Evolutionary conservation across 345 rosid species (phyloP), one percentile per base, ranked within the genome.

Genomic region (Microthlaspi erraticum): DNA sequence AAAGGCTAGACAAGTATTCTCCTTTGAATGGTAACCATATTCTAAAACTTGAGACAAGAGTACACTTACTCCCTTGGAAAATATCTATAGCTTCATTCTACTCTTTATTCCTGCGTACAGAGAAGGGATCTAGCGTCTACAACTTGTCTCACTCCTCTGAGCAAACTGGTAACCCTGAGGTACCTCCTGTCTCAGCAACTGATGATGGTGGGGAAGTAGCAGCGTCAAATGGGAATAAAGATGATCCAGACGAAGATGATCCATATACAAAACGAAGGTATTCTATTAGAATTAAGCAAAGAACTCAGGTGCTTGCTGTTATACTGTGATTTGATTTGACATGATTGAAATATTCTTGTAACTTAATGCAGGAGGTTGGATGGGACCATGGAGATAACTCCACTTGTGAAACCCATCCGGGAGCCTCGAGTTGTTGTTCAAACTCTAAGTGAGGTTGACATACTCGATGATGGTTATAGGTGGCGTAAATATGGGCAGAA

Each of bases 401-500:
- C 98, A 41, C 84, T 92, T 56, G 90, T 92, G 75, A 92, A 94
- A 81, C 99, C 99, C 26, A 94, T 94, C 58, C 88, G 96, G 53
- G 99, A 94, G 78, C 93, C 99, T 48, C 98, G 98, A 4, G 98
- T 94, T 63, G 98, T 94, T 64, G 99, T 94, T 77, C 99, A 94
- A 75, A 94, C 99, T 59, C 60, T 88, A 62, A 94, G 99, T 72
- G 99, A 94, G 81, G 93, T 94, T 70, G 99, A 94, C 80, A 87
- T 94, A 81, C 79, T 94, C 55, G 99, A 92, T 78, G 99, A 94
- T 79, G 99, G 99, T 63, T 94, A 94, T 66, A 79, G 95, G 42
- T 94, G 99, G 99, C 97, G 99, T 85, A 94, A 94, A 79, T 94
- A 94, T 85, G 99, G 98, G 68, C 99, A 94, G 84, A 94, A 94